Base-by-base conservation (phyloP, 2,329 filamentous ascomycete species). In the Aspergillus aculeatus region DNA sequence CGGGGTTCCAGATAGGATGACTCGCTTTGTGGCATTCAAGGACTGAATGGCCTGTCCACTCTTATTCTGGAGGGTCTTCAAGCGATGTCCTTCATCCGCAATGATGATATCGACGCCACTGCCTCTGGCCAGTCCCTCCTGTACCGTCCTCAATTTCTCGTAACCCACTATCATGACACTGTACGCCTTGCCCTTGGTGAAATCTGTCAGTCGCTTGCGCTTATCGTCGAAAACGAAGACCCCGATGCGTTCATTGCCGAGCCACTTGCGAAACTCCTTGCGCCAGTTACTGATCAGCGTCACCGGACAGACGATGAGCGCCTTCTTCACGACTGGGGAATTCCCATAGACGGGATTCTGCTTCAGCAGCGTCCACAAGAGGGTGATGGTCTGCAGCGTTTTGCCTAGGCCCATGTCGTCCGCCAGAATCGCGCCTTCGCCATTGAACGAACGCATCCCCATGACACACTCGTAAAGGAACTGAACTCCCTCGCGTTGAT, bases 371-470 rank as follows among this genome's bases (percentile, higher is more conserved):
- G 88, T 91, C 88, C 88, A 91, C 12, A 91, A 70, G 50, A 91
- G 74, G 3, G 88, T 80, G 67, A 91, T 91, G 0, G 88, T 90
- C 68, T 91, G 88, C 35, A 91, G 71, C 0, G 89, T 90, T 75
- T 91, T 91, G 21, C 89, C 89, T 2, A 91, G 73, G 0, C 89
- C 89, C 89, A 91, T 91, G 66, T 91, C 89, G 69, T 91, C 89
- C 1, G 89, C 89, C 52, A 91, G 77, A 60, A 91, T 86, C 3
- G 87, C 88, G 24, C 88, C 88, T 72, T 88, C 83, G 1, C 88
- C 88, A 66, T 84, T 84, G 62, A 83, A 86, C 47, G 81, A 77
- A 47, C 86, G 82, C 81, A 90, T 83, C 5, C 88, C 88, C 88
- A 91, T 91, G 0, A 91, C 86, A 69, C 88, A 90, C 73, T 91